Evolutionary conservation across 2,329 filamentous ascomycete species (phyloP), one percentile per base, ranked within the genome.

Genomic region (Camptophora hylomeconis): DNA sequence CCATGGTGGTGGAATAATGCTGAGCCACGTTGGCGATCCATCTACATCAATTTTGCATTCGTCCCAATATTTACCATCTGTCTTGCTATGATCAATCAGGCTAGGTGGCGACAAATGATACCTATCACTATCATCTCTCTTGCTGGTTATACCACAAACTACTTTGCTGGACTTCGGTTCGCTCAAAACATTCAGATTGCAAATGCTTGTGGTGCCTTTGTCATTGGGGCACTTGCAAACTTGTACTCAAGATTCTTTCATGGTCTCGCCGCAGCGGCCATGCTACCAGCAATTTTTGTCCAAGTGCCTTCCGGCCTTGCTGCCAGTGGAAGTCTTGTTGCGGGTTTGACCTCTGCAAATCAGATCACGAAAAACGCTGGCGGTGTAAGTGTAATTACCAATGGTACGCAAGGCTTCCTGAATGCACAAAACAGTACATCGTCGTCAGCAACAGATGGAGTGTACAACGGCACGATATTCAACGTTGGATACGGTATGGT

Each of bases 201-300:
- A 30, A 83, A 78, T 51, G 80, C 80, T 23, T 63, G 89, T 2
- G 79, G 80, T 17, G 80, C 82, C 0, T 65, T 92, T 29, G 69
- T 71, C 1, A 72, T 89, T 10, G 82, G 82, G 7, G 67, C 86
- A 17, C 57, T 83, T 25, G 80, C 80, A 3, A 89, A 92, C 40
- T 47, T 82, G 3, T 86, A 89, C 56, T 77, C 76, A 6, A 67
- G 80, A 2, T 42, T 63, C 18, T 50, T 76, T 5, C 82, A 84
- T 49, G 80, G 78, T 1, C 69, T 92, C 2, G 84, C 84, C 0
- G 83, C 82, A 0, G 81, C 82, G 0, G 78, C 80, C 2, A 80
- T 93, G 64, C 59, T 92, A 7, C 84, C 84, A 0, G 84, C 79
- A 4, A 89, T 93, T 39, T 92, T 92, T 38, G 68, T 74, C 4